These are phyloP conservation scores for Aleurites moluccanus DNA, from an alignment of 441 rosid species.

Conservation along the genomic window DNA sequence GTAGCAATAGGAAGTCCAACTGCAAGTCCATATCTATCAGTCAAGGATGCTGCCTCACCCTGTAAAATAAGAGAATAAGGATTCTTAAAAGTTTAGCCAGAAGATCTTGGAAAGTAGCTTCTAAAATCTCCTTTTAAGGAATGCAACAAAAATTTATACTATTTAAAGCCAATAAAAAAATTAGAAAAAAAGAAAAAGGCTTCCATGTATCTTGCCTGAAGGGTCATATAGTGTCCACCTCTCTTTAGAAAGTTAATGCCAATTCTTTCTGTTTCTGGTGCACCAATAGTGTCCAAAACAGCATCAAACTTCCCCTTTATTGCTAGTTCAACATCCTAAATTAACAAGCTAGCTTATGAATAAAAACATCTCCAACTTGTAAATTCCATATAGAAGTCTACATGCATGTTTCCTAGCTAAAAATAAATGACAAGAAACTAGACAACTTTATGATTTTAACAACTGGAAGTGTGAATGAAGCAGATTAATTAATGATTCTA, in stretches of 20 bases:
- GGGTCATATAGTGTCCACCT: constrained; percentile 96
- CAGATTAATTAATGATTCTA: constrained; percentile 14
- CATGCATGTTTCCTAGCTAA: neutral
- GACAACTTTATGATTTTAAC: neutral
- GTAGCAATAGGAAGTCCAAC: constrained; percentile 84
- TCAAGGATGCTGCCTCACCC: constrained; percentile 89
- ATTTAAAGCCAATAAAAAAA: no score
- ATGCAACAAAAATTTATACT: neutral
- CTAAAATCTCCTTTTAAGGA: neutral
- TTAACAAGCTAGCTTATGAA: constrained; percentile 13
- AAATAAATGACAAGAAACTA: neutral
- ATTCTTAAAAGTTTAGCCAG: constrained; percentile 2
- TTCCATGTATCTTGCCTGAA: constrained; percentile 51
- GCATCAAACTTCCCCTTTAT: constrained; percentile 87
- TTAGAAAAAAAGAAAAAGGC: constrained; percentile 8
- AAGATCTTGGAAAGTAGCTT: constrained; percentile 13
- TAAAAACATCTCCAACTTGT: neutral
- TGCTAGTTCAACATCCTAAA: constrained; percentile 75
- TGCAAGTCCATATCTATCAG: constrained; percentile 77
- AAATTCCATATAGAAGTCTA: constrained; percentile 2
- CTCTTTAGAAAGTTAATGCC: constrained; percentile 72
- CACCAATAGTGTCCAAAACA: constrained; percentile 94
- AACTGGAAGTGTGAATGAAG: constrained; percentile 14
- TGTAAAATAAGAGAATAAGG: constrained; percentile 29
- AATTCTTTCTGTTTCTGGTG: constrained; percentile 76